Evolutionary conservation across 2,329 filamentous ascomycete genomes (phyloP).

Genomic region (Fusarium sp.): DNA sequence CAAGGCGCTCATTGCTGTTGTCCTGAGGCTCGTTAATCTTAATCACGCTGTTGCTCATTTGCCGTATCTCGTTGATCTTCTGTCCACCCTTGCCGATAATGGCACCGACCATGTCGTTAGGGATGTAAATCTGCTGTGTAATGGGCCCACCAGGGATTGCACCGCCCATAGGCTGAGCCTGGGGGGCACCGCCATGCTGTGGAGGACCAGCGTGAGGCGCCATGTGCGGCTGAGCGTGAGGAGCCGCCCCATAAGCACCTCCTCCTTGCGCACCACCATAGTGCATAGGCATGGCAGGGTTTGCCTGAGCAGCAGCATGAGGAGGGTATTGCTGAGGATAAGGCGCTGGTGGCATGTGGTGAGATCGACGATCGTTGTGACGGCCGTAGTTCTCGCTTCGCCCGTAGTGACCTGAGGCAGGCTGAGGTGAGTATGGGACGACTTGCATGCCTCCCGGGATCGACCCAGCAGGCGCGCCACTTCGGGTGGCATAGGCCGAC

Average conservation of each 20-base stretch:
- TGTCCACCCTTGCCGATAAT: conserved; percentile 99
- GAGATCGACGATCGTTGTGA: conserved; percentile 78
- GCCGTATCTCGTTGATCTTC: conserved; percentile 99
- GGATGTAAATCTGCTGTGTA: conserved; percentile 98
- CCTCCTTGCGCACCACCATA: conserved; percentile 82
- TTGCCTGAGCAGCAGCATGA: conserved; percentile 70
- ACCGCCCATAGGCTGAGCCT: conserved; percentile 80
- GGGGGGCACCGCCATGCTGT: conserved; percentile 74
- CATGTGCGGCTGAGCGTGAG: conserved; percentile 79
- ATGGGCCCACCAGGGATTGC: conserved; percentile 73
- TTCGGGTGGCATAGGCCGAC: conserved; percentile 97
- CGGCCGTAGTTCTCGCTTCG: conserved; percentile 86
- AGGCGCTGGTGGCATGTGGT: conserved; percentile 80
- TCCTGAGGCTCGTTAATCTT: conserved; percentile 99
- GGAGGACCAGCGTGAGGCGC: conserved; percentile 69
- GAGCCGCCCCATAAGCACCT: conserved; percentile 79
- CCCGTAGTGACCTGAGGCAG: conserved; percentile 91
- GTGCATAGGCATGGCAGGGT: conserved; percentile 76
- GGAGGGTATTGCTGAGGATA: conserved; percentile 80
- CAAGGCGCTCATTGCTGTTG: conserved; percentile 97
- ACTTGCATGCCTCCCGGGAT: conserved; percentile 99
- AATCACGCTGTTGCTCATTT: conserved; percentile 96
- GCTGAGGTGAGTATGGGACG: conserved; percentile 96
- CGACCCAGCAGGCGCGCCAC: conserved; percentile 90
- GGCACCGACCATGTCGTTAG: conserved; percentile 99